phyloP scores from a whole-genome alignment of 768 basidiomycete species.

The Psilocybe sp. region DNA sequence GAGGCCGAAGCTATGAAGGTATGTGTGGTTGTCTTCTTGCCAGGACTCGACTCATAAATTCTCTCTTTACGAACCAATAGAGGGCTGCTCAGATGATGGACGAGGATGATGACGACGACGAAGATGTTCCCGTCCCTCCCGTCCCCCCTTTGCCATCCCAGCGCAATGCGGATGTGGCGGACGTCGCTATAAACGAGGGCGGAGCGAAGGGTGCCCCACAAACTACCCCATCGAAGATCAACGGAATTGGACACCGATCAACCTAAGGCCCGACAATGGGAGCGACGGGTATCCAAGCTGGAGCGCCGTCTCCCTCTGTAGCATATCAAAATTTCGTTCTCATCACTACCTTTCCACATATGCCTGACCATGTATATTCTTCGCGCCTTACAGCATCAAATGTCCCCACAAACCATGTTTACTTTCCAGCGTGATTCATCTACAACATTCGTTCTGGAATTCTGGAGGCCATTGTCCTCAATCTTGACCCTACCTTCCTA shows the following conservation, averaged over 20 bases:
- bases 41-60: background rate
- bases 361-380: too few relatives aligned
- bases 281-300: background rate
- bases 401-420: too few relatives aligned
- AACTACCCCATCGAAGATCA: constrained; percentile 17
- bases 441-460: too few relatives aligned
- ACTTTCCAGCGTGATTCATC: too few relatives aligned
- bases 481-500: too few relatives aligned
- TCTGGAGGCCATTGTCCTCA: too few relatives aligned
- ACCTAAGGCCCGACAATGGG: constrained; percentile 2
- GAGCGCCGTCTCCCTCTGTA: too few relatives aligned
- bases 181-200: constrained; percentile 14
- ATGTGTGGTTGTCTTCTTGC: constrained; percentile 7
- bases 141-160: constrained; percentile 19
- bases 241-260: constrained; percentile 23
- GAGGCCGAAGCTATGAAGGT: constrained; percentile 95
- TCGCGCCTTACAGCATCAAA: too few relatives aligned
- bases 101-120: constrained; percentile 60
- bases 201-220: constrained; percentile 7
- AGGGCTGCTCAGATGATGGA: constrained; percentile 62
- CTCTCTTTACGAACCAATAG: constrained; percentile 30
- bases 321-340: too few relatives aligned
- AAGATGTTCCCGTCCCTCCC: constrained; percentile 49
- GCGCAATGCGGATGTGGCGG: constrained; percentile 21
- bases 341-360: too few relatives aligned